Conservation (phyloP, 352 stramenopile species). For the Globisporangium heterothallicum region DNA sequence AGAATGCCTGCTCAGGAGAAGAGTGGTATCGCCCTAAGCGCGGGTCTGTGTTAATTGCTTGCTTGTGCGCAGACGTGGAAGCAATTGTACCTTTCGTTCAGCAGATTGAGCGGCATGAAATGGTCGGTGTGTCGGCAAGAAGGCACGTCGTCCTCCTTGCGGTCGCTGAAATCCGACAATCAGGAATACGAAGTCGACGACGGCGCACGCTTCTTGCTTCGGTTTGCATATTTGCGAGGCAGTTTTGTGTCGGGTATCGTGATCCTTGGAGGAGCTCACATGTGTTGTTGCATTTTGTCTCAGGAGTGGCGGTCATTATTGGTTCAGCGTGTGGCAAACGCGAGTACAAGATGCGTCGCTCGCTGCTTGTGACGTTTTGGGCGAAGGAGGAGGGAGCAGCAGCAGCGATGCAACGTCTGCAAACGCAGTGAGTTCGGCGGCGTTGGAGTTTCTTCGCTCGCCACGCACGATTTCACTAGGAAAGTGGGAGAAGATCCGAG, state of each 20-base stretch:
- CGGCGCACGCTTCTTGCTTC: conserved; percentile 32
- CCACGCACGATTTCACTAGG: conserved; percentile 30
- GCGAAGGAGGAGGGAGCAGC: not conserved
- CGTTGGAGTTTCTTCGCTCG: conserved; percentile 38
- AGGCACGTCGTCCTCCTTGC: conserved; percentile 44
- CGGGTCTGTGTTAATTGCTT: too few relatives aligned
- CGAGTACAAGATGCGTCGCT: conserved; percentile 21
- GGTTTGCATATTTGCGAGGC: conserved; percentile 15
- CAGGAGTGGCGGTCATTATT: conserved; percentile 71
- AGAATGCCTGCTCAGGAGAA: too few relatives aligned
- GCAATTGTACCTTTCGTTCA: conserved; percentile 51
- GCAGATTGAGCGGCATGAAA: conserved; percentile 22
- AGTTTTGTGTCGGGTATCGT: too few relatives aligned
- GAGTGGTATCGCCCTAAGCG: too few relatives aligned
- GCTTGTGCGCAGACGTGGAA: conserved; percentile 41
- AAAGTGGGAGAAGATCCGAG: conserved; percentile 62
- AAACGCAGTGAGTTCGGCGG: too few relatives aligned
- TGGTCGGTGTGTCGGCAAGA: conserved; percentile 39
- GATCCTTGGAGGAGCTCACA: too few relatives aligned
- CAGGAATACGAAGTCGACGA: conserved; percentile 56
- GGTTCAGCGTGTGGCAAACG: conserved; percentile 60
- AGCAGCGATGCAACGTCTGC: conserved; percentile 8
- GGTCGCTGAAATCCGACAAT: conserved; percentile 60
- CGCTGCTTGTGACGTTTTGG: not conserved
- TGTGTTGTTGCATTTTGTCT: not conserved